These are phyloP conservation scores for Thelonectria discophora DNA, from an alignment of 2,329 filamentous ascomycete genomes.

Conservation along the genomic window DNA sequence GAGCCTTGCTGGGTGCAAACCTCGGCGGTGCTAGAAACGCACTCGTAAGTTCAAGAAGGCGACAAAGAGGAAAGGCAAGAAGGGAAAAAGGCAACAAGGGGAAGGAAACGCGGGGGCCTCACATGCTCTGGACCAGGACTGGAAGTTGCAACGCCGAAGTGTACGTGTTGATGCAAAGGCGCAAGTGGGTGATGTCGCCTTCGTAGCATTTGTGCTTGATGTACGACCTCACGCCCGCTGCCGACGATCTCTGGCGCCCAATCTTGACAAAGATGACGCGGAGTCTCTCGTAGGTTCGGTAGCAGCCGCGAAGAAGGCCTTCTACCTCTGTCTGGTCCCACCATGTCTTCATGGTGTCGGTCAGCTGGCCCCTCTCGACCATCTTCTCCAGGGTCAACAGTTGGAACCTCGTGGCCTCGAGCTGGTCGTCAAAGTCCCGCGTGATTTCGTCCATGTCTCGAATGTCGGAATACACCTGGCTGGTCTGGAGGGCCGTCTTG, in stretches of 20 bases:
- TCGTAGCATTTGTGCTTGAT: slow-evolving; percentile 1
- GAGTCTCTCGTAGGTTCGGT: background rate
- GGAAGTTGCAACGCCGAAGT: background rate
- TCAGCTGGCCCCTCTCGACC: background rate
- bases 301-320: background rate
- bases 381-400: background rate
- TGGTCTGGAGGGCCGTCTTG: background rate
- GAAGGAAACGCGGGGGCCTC: background rate
- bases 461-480: background rate
- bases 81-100: too few relatives aligned
- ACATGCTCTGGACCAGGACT: background rate
- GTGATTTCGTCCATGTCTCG: background rate
- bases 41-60: background rate
- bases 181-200: background rate
- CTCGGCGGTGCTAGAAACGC: background rate
- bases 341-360: background rate
- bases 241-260: background rate
- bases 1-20: background rate
- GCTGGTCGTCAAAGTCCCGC: background rate
- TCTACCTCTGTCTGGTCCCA: background rate
- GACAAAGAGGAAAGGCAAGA: too few relatives aligned
- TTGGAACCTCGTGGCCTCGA: background rate
- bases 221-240: background rate
- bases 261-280: background rate
- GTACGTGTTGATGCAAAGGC: slow-evolving; percentile 1